These are phyloP conservation scores for Yamadazyma tumulicola DNA, from an alignment of 805 yeast species.

Conservation along the genomic window DNA sequence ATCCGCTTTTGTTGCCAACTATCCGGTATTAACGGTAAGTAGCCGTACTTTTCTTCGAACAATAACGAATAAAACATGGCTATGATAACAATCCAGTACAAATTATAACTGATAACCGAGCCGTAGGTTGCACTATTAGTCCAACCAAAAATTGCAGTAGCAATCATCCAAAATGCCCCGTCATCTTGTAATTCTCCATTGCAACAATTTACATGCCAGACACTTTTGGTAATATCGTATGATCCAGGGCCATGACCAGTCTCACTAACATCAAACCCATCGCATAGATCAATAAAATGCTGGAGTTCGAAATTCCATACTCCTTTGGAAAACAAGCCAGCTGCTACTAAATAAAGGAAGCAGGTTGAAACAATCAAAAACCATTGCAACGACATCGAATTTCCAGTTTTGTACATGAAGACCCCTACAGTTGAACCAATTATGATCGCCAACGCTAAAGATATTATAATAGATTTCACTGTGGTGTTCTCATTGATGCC, in stretches of 20 bases:
- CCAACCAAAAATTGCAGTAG: conserved; percentile 91
- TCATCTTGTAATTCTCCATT: conserved; percentile 84
- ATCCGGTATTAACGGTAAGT: conserved; percentile 59
- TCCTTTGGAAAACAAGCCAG: conserved; percentile 82
- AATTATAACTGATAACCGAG: conserved; percentile 67
- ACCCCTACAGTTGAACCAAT: conserved; percentile 65
- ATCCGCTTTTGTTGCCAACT: conserved; percentile 57
- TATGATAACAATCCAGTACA: conserved; percentile 64
- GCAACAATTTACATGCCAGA: conserved; percentile 96
- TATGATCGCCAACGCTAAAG: conserved; percentile 51
- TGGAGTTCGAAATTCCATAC: conserved; percentile 89
- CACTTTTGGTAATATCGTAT: conserved; percentile 70
- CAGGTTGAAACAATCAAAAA: conserved; percentile 75
- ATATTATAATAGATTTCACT: conserved; percentile 55
- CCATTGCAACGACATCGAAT: conserved; percentile 68
- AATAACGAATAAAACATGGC: conserved; percentile 37
- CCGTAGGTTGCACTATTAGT: conserved; percentile 91
- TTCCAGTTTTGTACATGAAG: conserved; percentile 72
- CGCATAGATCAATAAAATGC: conserved; percentile 65
- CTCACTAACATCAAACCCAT: conserved; percentile 83
- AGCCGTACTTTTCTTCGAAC: conserved; percentile 55
- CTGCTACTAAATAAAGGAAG: conserved; percentile 78
- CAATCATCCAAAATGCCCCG: conserved; percentile 70
- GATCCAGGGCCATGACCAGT: conserved; percentile 93
- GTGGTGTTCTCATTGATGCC: conserved; percentile 34